phyloP scores from a whole-genome alignment of 768 basidiomycete species.

The Trametopsis cervina region DNA sequence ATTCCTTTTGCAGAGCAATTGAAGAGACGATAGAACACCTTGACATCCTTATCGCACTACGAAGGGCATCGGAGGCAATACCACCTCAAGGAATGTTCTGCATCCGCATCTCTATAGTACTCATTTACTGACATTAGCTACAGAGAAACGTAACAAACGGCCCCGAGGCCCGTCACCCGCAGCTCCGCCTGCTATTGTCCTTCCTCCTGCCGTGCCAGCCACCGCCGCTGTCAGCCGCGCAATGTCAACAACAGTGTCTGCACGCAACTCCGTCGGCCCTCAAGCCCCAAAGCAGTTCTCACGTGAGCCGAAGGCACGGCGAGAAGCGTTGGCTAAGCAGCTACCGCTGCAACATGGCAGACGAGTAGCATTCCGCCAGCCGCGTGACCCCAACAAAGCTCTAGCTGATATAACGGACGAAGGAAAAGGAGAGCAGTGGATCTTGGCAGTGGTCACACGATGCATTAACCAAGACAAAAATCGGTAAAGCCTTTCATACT shows the following conservation, averaged over 20 bases:
- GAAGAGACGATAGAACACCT: slow-evolving; percentile 67
- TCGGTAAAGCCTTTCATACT: slow-evolving; percentile 33
- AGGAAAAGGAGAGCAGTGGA: slow-evolving; percentile 55
- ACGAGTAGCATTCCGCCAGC: slow-evolving; percentile 77
- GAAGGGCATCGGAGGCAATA: slow-evolving; percentile 58
- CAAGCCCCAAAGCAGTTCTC: slow-evolving; percentile 42
- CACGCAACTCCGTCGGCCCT: slow-evolving; percentile 53
- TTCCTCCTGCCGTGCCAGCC: slow-evolving; percentile 20
- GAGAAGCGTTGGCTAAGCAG: slow-evolving; percentile 54
- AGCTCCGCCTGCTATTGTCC: slow-evolving; percentile 27
- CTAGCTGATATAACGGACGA: slow-evolving; percentile 42
- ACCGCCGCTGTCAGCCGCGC: slow-evolving; percentile 31
- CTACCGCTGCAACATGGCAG: slow-evolving; percentile 65
- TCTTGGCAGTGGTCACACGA: slow-evolving; percentile 67
- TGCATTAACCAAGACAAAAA: slow-evolving; percentile 70
- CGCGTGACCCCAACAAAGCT: slow-evolving; percentile 42
- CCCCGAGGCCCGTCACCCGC: slow-evolving; percentile 65
- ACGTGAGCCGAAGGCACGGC: slow-evolving; percentile 61
- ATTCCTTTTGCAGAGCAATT: slow-evolving; percentile 44
- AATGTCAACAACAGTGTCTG: slow-evolving; percentile 49
- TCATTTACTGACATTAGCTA: too few relatives aligned
- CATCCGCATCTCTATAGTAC: too few relatives aligned
- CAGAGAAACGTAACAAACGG: slow-evolving; percentile 76
- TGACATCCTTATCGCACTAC: slow-evolving; percentile 60
- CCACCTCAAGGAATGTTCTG: too few relatives aligned